Conservation (phyloP, 352 stramenopile species). For the Globisporangium camurandrum region DNA sequence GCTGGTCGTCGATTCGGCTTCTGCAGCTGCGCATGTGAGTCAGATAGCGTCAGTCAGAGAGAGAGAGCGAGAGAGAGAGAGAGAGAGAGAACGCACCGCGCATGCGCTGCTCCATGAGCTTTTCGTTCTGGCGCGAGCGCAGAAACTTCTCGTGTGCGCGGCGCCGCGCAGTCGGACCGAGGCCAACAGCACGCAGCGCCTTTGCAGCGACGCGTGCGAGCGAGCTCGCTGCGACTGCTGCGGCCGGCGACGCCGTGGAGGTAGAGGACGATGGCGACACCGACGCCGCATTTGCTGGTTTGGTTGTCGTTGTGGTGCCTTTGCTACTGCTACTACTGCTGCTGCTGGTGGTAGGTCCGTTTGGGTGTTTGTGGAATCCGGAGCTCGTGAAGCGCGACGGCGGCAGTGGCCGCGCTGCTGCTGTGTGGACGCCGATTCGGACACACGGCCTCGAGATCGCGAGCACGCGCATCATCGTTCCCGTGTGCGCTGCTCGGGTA, state of each 20-base stretch:
- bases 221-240: conserved; percentile 2
- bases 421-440: not conserved
- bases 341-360: not conserved
- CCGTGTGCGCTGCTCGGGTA: too few relatives aligned
- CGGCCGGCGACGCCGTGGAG: not conserved
- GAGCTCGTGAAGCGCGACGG: conserved; percentile 12
- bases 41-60: too few relatives aligned
- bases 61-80: too few relatives aligned
- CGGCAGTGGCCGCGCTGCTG: not conserved
- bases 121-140: conserved; percentile 4
- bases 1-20: not conserved
- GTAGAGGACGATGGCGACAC: conserved; percentile 2
- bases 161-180: conserved; percentile 17
- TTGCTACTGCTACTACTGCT: not conserved
- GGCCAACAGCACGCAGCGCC: conserved; percentile 16
- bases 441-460: conserved; percentile 4
- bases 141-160: conserved; percentile 17
- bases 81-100: not conserved
- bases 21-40: not conserved
- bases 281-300: too few relatives aligned
- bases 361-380: not conserved
- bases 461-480: conserved; percentile 14
- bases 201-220: conserved; percentile 15
- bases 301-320: not conserved
- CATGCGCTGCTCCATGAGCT: conserved; percentile 9